Conservation (phyloP, 1,139 yeast genomes). For the Wickerhamiella pararugosa region DNA sequence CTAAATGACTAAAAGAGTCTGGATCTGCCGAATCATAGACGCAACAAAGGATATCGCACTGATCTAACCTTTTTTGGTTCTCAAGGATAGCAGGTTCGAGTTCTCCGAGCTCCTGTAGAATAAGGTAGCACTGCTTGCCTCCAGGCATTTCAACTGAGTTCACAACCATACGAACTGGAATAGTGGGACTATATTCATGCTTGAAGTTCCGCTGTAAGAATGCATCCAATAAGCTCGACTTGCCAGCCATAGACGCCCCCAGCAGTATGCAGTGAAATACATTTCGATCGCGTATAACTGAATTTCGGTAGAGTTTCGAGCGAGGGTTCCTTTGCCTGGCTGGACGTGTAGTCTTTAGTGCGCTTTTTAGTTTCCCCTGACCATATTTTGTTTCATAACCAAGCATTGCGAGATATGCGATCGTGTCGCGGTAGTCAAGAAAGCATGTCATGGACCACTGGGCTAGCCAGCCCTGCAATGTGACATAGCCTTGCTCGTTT, state of each 20-base stretch:
- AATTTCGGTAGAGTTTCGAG: conserved; percentile 47
- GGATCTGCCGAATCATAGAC: conserved; percentile 93
- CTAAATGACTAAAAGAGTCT: conserved; percentile 73
- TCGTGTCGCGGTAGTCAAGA: conserved; percentile 65
- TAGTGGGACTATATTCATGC: conserved; percentile 66
- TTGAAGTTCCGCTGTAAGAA: conserved; percentile 64
- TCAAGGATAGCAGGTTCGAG: conserved; percentile 69
- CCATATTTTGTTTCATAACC: conserved; percentile 48
- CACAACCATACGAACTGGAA: conserved; percentile 65
- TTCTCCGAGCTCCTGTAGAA: conserved; percentile 81
- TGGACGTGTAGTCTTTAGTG: conserved; percentile 70
- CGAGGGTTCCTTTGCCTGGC: conserved; percentile 37
- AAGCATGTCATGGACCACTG: conserved; percentile 97
- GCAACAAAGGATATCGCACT: conserved; percentile 82
- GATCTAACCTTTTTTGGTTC: conserved; percentile 53
- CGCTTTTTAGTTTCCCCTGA: conserved; percentile 30
- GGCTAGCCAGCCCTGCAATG: conserved; percentile 95
- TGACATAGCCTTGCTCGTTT: conserved; percentile 76
- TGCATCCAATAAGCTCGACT: conserved; percentile 61
- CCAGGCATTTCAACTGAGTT: conserved; percentile 91
- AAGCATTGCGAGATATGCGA: conserved; percentile 75
- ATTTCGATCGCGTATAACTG: conserved; percentile 63
- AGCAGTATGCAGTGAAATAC: conserved; percentile 80
- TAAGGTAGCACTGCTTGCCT: conserved; percentile 86
- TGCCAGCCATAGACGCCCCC: conserved; percentile 80